These are phyloP conservation scores for Skeletonema potamos DNA, from an alignment of 108 stramenopile species.

Conservation along the genomic window DNA sequence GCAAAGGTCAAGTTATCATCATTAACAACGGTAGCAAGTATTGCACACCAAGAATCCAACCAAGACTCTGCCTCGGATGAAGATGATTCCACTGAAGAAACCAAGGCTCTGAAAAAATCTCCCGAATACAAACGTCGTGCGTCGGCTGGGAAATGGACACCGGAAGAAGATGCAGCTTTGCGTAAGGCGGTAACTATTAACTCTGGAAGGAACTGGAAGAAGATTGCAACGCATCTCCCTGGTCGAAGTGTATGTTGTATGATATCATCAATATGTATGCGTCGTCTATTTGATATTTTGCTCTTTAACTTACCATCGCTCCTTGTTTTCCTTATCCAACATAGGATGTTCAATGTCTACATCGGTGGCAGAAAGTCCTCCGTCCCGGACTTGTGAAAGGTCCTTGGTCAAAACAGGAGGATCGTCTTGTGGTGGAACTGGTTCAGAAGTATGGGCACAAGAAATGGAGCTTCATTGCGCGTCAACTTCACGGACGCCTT, in stretches of 20 bases:
- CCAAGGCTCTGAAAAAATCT: slow-evolving; percentile 14
- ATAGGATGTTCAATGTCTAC: slow-evolving; percentile 98
- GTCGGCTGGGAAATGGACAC: slow-evolving; percentile 88
- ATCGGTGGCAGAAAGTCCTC: slow-evolving; percentile 99
- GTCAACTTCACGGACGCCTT: slow-evolving; percentile 88
- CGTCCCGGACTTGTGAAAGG: slow-evolving; percentile 97
- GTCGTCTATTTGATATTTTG: too few species aligned
- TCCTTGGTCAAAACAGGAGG: slow-evolving; percentile 97
- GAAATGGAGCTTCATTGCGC: slow-evolving; percentile 92
- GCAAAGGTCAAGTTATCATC: neutral
- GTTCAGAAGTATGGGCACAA: slow-evolving; percentile 83
- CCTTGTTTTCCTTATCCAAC: too few species aligned
- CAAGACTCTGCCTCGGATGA: neutral
- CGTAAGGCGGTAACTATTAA: slow-evolving; percentile 85
- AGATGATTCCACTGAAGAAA: slow-evolving; percentile 16
- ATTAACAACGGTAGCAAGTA: neutral
- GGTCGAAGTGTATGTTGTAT: slow-evolving; percentile 87
- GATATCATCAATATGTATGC: too few species aligned
- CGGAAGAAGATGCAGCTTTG: slow-evolving; percentile 74
- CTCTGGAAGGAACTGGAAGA: slow-evolving; percentile 96
- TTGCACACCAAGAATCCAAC: neutral
- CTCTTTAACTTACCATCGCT: too few species aligned
- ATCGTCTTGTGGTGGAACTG: slow-evolving; percentile 71
- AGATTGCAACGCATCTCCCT: slow-evolving; percentile 76
- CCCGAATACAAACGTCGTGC: slow-evolving; percentile 72